Evolutionary conservation across 139 green algal genomes (phyloP), one percentile per base, ranked within the genome.

Genomic region (Dunaliella primolecta): DNA sequence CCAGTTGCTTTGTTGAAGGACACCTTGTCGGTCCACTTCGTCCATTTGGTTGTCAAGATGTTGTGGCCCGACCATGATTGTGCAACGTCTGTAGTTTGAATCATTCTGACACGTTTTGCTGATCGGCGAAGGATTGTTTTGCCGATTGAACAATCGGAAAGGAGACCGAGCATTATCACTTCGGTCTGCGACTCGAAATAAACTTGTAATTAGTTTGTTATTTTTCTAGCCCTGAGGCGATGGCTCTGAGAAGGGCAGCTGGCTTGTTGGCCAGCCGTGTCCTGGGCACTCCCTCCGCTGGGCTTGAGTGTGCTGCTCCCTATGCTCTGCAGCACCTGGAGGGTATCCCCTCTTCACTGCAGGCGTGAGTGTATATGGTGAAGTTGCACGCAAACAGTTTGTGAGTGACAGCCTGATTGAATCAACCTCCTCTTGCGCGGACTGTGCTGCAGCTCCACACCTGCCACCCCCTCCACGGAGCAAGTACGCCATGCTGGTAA

Each of bases 401-500:
- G n/a, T 31, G 29, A 3, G 2, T 80, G 72, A 24, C 72, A 21
- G 72, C 72, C 3, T 33, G 72, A 29, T 80, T 36, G 33, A 20
- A 29, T 25, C n/a, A 37, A 20, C 29, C 75, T 46, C 2, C 2
- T 25, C n/a, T 64, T 64, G 46, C 7, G 15, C 46, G 7, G n/a
- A 80, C 33, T 38, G 29, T 31, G 29, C 2, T 38, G 21, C 71
- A 78, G 29, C n/a, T 31, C 27, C 71, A 78, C 71, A 20, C 71
- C 29, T 21, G 11, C 71, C 71, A 78, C 29, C 71, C 25, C 11
- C 15, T 80, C 78, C 31, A 83, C 38, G 36, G 78, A 83, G 38
- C 80, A 77, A n/a, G 90, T 93, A 23, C 88, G 90, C 81, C 86
- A 93, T 86, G 90, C 87, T 70, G 87, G 81, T 38, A 92, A 92